These are phyloP conservation scores for Monosporascus cannonballus DNA, from an alignment of 2,329 filamentous ascomycete species.

Conservation along the genomic window DNA sequence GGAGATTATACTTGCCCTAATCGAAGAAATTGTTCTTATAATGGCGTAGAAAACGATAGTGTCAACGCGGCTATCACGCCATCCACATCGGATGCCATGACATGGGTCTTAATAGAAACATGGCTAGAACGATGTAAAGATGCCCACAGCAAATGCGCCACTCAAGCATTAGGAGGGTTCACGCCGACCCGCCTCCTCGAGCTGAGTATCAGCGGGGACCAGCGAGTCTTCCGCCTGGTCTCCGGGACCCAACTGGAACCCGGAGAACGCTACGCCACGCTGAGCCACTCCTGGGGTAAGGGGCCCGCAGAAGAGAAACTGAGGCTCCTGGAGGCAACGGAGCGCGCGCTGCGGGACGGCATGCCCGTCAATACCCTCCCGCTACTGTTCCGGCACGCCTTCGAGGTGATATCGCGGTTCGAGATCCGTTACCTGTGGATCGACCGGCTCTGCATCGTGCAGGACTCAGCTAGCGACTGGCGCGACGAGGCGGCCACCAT, in stretches of 20 bases:
- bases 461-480: slow-evolving; percentile 16
- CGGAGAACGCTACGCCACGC: slow-evolving; percentile 6
- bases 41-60: slow-evolving; percentile 7
- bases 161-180: slow-evolving; percentile 1
- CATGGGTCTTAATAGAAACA: slow-evolving; percentile 7
- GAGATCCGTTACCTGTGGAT: too few relatives aligned
- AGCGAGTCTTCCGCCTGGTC: slow-evolving; percentile 9
- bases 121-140: slow-evolving; percentile 11
- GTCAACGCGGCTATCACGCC: slow-evolving; percentile 6
- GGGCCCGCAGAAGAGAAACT: slow-evolving; percentile 5
- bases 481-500: slow-evolving; percentile 8
- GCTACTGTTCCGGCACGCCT: slow-evolving; percentile 10
- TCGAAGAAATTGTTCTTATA: background rate
- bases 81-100: slow-evolving; percentile 7
- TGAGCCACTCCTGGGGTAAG: slow-evolving; percentile 15
- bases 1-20: background rate
- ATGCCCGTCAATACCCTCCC: slow-evolving; percentile 5
- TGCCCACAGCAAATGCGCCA: slow-evolving; percentile 2
- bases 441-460: slow-evolving; percentile 17
- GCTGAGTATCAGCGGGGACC: background rate
- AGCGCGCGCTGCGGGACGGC: background rate
- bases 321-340: slow-evolving; percentile 1
- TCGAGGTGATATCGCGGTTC: too few relatives aligned
- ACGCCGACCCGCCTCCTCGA: slow-evolving; percentile 12
- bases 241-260: slow-evolving; percentile 3